These are phyloP conservation scores for Fragaria iinumae DNA, from an alignment of 306 rosid genomes.

Conservation along the genomic window DNA sequence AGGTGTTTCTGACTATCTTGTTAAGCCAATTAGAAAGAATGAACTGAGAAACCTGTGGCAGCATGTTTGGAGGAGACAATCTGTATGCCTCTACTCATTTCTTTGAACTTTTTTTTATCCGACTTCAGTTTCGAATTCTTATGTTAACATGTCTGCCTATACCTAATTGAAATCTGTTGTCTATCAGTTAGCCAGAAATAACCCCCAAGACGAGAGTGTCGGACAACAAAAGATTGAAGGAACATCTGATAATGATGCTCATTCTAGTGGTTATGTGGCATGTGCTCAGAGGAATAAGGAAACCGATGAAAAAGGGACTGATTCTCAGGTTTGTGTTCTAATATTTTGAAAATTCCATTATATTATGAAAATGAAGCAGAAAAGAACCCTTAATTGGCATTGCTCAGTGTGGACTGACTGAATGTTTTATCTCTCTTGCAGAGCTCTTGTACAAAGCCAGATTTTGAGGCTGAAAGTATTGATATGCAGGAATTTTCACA, in stretches of 20 bases:
- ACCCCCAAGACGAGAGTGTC: slow-evolving; percentile 57
- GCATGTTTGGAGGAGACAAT: slow-evolving; percentile 98
- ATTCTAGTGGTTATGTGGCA: slow-evolving; percentile 57
- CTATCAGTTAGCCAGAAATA: slow-evolving; percentile 53
- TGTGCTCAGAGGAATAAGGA: slow-evolving; percentile 56
- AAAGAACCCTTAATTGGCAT: slow-evolving; percentile 1
- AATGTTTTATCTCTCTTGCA: slow-evolving; percentile 53
- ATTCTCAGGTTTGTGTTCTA: slow-evolving; percentile 73
- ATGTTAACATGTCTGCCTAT: slow-evolving; percentile 4
- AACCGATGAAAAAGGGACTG: slow-evolving; percentile 75
- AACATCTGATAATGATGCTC: slow-evolving; percentile 76
- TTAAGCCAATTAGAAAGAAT: slow-evolving; percentile 86
- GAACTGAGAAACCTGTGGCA: slow-evolving; percentile 95
- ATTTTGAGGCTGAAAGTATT: slow-evolving; percentile 61
- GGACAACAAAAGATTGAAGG: slow-evolving; percentile 61
- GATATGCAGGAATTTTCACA: slow-evolving; percentile 53
- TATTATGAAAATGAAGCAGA: background rate
- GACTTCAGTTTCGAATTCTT: background rate
- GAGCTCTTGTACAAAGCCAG: slow-evolving; percentile 96
- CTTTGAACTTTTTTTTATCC: background rate
- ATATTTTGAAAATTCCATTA: background rate
- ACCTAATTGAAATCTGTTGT: slow-evolving; percentile 20
- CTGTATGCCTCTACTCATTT: slow-evolving; percentile 45
- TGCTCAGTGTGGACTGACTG: slow-evolving; percentile 17
- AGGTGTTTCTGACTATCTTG: slow-evolving; percentile 97